phyloP scores from a whole-genome alignment of 805 yeast genomes.

The Wickerhamomyces alni region DNA sequence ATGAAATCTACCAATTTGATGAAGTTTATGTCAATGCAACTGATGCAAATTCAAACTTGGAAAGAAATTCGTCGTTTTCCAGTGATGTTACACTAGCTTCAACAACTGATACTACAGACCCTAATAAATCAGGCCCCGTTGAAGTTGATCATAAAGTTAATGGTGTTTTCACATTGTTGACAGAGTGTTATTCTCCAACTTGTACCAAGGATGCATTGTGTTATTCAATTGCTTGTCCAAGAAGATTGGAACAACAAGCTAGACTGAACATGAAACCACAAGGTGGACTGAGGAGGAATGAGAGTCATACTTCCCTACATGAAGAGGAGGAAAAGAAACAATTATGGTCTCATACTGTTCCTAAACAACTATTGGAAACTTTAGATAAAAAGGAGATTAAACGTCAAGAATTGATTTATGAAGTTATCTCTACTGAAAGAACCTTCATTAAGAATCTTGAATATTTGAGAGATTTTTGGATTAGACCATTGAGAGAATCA shows the following conservation, averaged over 20 bases:
- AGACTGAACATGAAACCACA: slow-evolving; percentile 82
- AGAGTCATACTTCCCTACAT: slow-evolving; percentile 58
- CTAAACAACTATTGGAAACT: slow-evolving; percentile 68
- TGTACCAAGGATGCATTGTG: slow-evolving; percentile 85
- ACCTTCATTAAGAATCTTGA: slow-evolving; percentile 94
- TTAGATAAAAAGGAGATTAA: slow-evolving; percentile 81
- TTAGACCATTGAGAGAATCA: slow-evolving; percentile 81
- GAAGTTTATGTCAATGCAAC: slow-evolving; percentile 41
- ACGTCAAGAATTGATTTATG: slow-evolving; percentile 93
- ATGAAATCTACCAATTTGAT: slow-evolving; percentile 82
- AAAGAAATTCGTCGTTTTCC: slow-evolving; percentile 20
- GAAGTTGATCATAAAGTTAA: slow-evolving; percentile 42
- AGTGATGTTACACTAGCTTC: slow-evolving; percentile 14
- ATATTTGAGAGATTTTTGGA: slow-evolving; percentile 88
- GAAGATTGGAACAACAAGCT: slow-evolving; percentile 93
- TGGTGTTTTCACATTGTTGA: slow-evolving; percentile 88
- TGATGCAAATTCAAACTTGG: slow-evolving; percentile 23
- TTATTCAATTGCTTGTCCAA: slow-evolving; percentile 94
- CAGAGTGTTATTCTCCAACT: slow-evolving; percentile 96
- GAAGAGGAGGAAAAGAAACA: slow-evolving; percentile 79
- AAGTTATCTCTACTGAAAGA: slow-evolving; percentile 87
- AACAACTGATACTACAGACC: not conserved
- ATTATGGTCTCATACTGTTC: slow-evolving; percentile 91
- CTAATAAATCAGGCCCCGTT: slow-evolving; percentile 8
- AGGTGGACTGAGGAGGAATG: slow-evolving; percentile 77